Evolutionary conservation across 2,329 filamentous ascomycete genomes (phyloP).

Genomic region (Chaetothyriales sp.): DNA sequence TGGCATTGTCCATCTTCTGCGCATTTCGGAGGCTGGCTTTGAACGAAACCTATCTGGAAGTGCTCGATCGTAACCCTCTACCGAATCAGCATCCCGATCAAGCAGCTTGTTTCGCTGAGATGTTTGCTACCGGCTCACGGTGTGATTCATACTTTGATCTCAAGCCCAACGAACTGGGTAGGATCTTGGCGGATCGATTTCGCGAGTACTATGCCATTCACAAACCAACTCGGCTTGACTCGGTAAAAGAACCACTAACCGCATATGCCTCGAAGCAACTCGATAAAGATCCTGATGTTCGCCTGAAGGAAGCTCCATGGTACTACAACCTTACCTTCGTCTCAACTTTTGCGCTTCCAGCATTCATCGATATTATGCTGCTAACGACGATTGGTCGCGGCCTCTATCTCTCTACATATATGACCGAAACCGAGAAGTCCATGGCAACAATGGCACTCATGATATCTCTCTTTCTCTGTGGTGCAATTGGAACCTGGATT

Average conservation of each 20-base stretch:
- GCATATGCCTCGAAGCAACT: slow-evolving; percentile 40
- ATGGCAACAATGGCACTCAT: slow-evolving; percentile 46
- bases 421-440: slow-evolving; percentile 36
- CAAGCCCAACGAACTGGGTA: slow-evolving; percentile 35
- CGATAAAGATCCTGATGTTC: slow-evolving; percentile 37
- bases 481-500: slow-evolving; percentile 50
- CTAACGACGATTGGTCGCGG: slow-evolving; percentile 47
- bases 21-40: slow-evolving; percentile 43
- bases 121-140: slow-evolving; percentile 49
- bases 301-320: slow-evolving; percentile 30
- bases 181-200: slow-evolving; percentile 29
- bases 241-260: slow-evolving; percentile 27
- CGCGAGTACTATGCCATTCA: slow-evolving; percentile 32
- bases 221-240: slow-evolving; percentile 22
- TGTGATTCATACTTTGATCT: slow-evolving; percentile 52
- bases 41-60: slow-evolving; percentile 50
- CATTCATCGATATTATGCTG: slow-evolving; percentile 47
- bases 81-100: slow-evolving; percentile 50
- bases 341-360: slow-evolving; percentile 49
- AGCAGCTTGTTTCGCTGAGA: slow-evolving; percentile 49
- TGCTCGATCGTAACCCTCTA: slow-evolving; percentile 48
- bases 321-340: slow-evolving; percentile 44
- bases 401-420: slow-evolving; percentile 46
- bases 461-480: slow-evolving; percentile 45
- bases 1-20: slow-evolving; percentile 45